A percentile compares a stretch with the other conserved stretches of the same genome.
phyloP scores from a whole-genome alignment of 208 protist genomes.

The Trypanosoma brucei region DNA sequence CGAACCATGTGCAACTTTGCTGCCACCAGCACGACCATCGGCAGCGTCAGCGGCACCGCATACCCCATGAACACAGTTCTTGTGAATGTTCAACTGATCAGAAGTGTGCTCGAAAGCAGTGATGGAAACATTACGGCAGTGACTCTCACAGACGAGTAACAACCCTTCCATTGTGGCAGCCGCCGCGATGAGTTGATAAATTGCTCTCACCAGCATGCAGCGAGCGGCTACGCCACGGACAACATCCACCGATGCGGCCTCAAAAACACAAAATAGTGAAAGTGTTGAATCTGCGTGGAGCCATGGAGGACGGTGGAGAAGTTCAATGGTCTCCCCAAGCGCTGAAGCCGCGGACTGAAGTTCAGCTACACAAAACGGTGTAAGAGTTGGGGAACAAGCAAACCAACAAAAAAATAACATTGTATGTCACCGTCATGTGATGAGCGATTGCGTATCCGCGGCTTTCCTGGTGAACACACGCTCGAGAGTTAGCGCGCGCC shows the following conservation, averaged over 20 bases:
- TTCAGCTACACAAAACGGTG: conserved; percentile 49
- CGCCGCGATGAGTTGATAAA: conserved; percentile 39
- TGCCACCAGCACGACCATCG: neutral
- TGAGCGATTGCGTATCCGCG: no score
- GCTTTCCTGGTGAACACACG: no score
- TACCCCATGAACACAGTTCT: neutral
- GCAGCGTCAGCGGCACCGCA: no score
- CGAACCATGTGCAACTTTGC: neutral
- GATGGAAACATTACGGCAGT: neutral
- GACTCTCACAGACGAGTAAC: conserved; percentile 3
- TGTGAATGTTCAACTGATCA: neutral
- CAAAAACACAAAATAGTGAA: conserved; percentile 17
- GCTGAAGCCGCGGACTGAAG: conserved; percentile 40
- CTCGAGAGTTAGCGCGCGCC: no score
- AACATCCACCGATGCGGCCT: conserved; percentile 7
- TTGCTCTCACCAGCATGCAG: conserved; percentile 19
- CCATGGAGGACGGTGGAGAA: conserved; percentile 27
- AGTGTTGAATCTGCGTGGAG: conserved; percentile 4
- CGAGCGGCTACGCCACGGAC: conserved; percentile 2
- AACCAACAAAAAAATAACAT: conserved; percentile 76
- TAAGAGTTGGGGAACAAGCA: conserved; percentile 52
- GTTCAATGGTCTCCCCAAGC: conserved; percentile 28
- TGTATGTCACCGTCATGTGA: neutral
- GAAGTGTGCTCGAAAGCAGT: neutral
- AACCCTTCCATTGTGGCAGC: conserved; percentile 44